Evolutionary conservation across 768 basidiomycete species (phyloP).

Genomic region (Hygrocybe coccinea): DNA sequence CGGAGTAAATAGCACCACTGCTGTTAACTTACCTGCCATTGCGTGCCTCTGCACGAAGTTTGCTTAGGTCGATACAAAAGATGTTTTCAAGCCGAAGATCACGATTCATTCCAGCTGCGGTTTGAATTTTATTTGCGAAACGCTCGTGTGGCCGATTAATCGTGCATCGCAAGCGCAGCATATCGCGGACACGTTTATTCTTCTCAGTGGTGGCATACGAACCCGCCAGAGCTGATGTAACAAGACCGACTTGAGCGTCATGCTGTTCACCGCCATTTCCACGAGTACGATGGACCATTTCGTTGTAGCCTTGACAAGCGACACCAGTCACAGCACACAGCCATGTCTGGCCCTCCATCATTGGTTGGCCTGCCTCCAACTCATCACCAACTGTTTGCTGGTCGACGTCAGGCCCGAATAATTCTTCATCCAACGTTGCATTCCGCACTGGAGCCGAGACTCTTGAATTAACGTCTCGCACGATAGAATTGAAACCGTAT

Average conservation of each 20-base stretch:
- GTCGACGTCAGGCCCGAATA: no score
- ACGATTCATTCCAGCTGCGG: no score
- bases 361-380: no score
- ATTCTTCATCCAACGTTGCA: no score
- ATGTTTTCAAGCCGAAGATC: not conserved
- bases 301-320: constrained; percentile 10
- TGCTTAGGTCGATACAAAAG: not conserved
- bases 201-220: not conserved
- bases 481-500: no score
- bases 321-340: no score
- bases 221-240: constrained; percentile 4
- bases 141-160: not conserved
- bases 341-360: no score
- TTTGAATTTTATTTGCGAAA: not conserved
- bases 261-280: constrained; percentile 7
- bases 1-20: not conserved
- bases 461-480: no score
- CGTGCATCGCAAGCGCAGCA: not conserved
- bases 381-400: no score
- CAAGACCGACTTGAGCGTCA: constrained; percentile 8
- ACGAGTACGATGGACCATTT: constrained; percentile 8
- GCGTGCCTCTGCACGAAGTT: not conserved
- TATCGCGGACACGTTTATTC: not conserved
- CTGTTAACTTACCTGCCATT: not conserved
- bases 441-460: no score